Conservation (phyloP, 1,284 basidiomycete species). For the Malassezia globosa region DNA sequence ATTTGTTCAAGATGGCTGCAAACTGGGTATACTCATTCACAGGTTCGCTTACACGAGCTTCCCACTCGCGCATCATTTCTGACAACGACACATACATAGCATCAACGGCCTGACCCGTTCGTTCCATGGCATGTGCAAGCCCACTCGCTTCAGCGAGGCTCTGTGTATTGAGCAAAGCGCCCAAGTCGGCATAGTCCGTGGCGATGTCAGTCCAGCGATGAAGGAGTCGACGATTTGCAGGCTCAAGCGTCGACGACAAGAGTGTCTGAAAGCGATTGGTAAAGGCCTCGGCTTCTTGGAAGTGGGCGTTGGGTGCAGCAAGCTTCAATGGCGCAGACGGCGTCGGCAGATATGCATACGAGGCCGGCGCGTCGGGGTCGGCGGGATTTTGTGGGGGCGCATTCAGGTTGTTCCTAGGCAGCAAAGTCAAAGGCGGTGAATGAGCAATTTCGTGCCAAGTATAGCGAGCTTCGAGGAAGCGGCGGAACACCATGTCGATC, state of each 20-base stretch:
- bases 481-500: constrained; percentile 84
- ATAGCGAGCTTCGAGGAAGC: constrained; percentile 86
- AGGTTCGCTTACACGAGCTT: constrained; percentile 82
- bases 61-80: constrained; percentile 53
- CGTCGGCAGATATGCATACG: constrained; percentile 73
- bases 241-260: constrained; percentile 82
- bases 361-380: constrained; percentile 60
- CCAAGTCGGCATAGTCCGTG: constrained; percentile 84
- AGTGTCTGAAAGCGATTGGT: constrained; percentile 92
- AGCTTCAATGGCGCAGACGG: constrained; percentile 54
- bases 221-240: constrained; percentile 76
- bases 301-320: constrained; percentile 52
- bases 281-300: constrained; percentile 89
- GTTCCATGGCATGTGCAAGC: constrained; percentile 70
- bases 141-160: constrained; percentile 69
- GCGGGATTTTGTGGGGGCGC: constrained; percentile 90
- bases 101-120: constrained; percentile 89
- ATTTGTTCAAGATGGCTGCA: constrained; percentile 79
- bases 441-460: constrained; percentile 58
- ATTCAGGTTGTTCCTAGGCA: constrained; percentile 90
- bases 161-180: constrained; percentile 88
- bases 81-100: constrained; percentile 81
- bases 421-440: constrained; percentile 65
- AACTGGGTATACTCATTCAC: constrained; percentile 93
- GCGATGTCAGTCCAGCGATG: constrained; percentile 88